Percentiles rank a stretch among this genome's conserved stretches.
Evolutionary conservation across 352 stramenopile species (phyloP).

Genomic region (Phytophthora vignae): DNA sequence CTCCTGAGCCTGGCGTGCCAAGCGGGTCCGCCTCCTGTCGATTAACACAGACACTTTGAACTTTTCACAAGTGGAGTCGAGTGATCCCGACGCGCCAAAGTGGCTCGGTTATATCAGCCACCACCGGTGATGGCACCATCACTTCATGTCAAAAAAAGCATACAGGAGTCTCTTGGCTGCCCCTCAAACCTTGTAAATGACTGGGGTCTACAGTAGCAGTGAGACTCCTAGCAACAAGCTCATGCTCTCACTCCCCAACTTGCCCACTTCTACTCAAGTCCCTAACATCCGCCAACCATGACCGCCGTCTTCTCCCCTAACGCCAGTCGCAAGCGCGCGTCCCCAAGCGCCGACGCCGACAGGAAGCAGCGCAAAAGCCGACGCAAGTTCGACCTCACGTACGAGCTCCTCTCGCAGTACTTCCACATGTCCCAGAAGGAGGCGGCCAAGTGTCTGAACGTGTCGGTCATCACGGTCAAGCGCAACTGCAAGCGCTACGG

Average conservation of each 20-base stretch:
- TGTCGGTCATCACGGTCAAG: slow-evolving; percentile 67
- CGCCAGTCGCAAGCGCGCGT: not conserved
- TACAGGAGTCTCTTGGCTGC: not conserved
- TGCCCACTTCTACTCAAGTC: not conserved
- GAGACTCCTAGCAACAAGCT: not conserved
- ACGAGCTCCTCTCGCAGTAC: slow-evolving; percentile 59
- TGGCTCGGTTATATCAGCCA: not conserved
- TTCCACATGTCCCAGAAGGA: slow-evolving; percentile 66
- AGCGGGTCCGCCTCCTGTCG: not conserved
- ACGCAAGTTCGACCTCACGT: slow-evolving; percentile 62
- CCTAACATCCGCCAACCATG: not conserved
- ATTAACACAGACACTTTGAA: not conserved
- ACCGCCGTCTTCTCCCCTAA: slow-evolving; percentile 15
- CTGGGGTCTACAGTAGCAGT: not conserved
- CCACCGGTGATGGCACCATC: not conserved
- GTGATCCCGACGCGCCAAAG: not conserved
- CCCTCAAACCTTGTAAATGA: not conserved
- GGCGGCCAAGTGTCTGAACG: slow-evolving; percentile 55
- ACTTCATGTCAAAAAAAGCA: not conserved
- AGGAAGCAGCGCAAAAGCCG: slow-evolving; percentile 44
- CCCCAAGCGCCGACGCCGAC: too few relatives aligned
- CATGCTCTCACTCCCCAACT: not conserved
- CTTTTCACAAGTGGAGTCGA: not conserved
- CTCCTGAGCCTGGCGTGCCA: not conserved
- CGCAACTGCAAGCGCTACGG: slow-evolving; percentile 63